phyloP scores from a whole-genome alignment of 129 eudicot species.

The Smallanthus sonchifolius region DNA sequence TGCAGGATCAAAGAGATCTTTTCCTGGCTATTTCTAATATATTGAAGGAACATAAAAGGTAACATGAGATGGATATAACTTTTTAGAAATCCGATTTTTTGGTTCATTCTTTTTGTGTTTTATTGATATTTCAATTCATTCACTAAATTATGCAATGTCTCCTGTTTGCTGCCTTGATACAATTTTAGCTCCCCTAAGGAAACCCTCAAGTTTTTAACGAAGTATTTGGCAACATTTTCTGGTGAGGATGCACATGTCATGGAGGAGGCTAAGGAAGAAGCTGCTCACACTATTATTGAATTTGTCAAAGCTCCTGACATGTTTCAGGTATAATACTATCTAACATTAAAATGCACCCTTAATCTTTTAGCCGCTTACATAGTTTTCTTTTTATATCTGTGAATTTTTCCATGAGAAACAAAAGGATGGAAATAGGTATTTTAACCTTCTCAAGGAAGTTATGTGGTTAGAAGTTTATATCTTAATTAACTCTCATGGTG shows the following conservation, averaged over 20 bases:
- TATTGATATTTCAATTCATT: background rate
- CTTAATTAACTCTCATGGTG: background rate
- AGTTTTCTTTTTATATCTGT: background rate
- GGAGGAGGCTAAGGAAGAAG: conserved; percentile 78
- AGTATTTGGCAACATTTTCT: conserved; percentile 77
- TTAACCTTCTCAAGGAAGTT: background rate
- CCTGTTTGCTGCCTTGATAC: conserved; percentile 1
- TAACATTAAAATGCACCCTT: background rate
- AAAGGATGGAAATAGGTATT: background rate
- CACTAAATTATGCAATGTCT: background rate
- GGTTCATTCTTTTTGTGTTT: background rate
- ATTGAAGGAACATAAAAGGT: conserved; percentile 81
- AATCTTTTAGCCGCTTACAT: background rate
- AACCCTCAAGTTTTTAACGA: conserved; percentile 57
- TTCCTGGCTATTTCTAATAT: conserved; percentile 63
- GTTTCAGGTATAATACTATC: conserved; percentile 25
- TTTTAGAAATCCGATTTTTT: background rate
- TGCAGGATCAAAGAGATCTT: conserved; percentile 75
- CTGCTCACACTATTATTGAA: conserved; percentile 57
- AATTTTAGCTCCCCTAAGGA: conserved; percentile 72
- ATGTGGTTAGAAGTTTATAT: background rate
- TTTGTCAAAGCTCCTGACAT: conserved; percentile 81
- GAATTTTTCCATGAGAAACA: background rate
- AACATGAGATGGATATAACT: background rate
- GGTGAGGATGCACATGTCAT: conserved; percentile 51